Evolutionary conservation across 2,329 filamentous ascomycete genomes (phyloP).

Genomic region (Epichloe amarillans): DNA sequence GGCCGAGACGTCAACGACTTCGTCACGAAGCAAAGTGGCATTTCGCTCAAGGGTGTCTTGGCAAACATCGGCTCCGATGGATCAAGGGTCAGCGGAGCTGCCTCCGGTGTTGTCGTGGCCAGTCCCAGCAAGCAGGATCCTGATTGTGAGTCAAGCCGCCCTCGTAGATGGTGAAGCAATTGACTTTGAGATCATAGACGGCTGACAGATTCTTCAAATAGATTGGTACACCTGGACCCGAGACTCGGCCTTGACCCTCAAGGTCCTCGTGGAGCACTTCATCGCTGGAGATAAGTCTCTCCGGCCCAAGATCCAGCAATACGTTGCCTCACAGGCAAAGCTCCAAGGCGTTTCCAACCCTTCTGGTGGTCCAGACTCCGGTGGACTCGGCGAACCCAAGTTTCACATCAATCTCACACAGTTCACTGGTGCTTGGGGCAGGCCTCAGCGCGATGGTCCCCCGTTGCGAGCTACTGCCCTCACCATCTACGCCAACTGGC

Average conservation of each 20-base stretch:
- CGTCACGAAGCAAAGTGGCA: constrained; percentile 7
- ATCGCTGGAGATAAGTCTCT: constrained; percentile 42
- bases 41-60: constrained; percentile 11
- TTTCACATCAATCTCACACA: constrained; percentile 49
- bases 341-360: constrained; percentile 55
- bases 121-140: constrained; percentile 37
- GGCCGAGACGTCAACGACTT: constrained; percentile 14
- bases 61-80: constrained; percentile 41
- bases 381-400: constrained; percentile 57
- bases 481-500: constrained; percentile 59
- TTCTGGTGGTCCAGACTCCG: constrained; percentile 40
- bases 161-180: too few relatives aligned
- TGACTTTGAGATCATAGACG: not conserved
- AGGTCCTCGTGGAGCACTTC: constrained; percentile 53
- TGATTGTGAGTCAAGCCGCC: constrained; percentile 30
- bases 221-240: constrained; percentile 69
- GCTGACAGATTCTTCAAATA: constrained; percentile 15
- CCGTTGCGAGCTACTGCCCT: constrained; percentile 62
- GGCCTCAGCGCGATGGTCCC: constrained; percentile 71
- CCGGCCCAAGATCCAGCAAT: constrained; percentile 49
- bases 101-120: constrained; percentile 38
- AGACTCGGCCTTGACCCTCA: constrained; percentile 58
- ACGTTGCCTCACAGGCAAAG: constrained; percentile 49
- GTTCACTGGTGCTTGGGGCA: constrained; percentile 56
- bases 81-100: constrained; percentile 31